Evolutionary conservation across 108 stramenopile species (phyloP).

Genomic region (Pseudonitzschia multiseries): DNA sequence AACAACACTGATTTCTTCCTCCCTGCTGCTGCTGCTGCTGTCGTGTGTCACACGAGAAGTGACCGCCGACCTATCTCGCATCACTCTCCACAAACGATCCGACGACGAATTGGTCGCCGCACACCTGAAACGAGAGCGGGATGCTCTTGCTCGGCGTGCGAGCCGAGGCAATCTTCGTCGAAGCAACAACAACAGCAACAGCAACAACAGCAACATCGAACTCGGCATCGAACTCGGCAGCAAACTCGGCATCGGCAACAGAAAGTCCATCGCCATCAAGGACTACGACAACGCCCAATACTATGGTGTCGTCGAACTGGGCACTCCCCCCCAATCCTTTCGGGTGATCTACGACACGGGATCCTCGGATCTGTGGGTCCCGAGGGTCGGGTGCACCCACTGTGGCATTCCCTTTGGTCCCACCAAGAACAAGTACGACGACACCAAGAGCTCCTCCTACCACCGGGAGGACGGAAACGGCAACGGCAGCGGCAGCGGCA

Average conservation of each 20-base stretch:
- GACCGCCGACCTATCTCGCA: conserved; percentile 20
- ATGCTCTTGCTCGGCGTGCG: conserved; percentile 32
- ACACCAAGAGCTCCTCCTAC: conserved; percentile 47
- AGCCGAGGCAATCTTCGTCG: neutral
- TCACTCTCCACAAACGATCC: conserved; percentile 49
- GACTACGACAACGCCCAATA: conserved; percentile 90
- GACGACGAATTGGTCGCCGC: conserved; percentile 63
- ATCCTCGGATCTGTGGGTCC: conserved; percentile 97
- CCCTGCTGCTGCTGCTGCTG: too few species aligned
- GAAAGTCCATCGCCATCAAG: conserved; percentile 61
- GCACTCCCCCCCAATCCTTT: conserved; percentile 84
- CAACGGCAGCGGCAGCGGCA: conserved; percentile 55
- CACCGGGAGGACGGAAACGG: conserved; percentile 46
- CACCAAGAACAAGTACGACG: conserved; percentile 67
- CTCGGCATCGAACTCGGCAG: neutral
- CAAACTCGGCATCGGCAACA: neutral
- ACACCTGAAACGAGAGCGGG: conserved; percentile 66
- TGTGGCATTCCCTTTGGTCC: conserved; percentile 57
- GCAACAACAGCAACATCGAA: neutral
- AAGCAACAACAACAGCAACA: neutral
- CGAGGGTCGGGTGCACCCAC: conserved; percentile 75
- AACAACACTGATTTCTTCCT: too few species aligned
- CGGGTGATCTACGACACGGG: conserved; percentile 97
- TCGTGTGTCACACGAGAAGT: neutral
- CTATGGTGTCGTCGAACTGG: conserved; percentile 70